Evolutionary conservation across 108 stramenopile genomes (phyloP).

Genomic region (Halocafeteria seosinensis): DNA sequence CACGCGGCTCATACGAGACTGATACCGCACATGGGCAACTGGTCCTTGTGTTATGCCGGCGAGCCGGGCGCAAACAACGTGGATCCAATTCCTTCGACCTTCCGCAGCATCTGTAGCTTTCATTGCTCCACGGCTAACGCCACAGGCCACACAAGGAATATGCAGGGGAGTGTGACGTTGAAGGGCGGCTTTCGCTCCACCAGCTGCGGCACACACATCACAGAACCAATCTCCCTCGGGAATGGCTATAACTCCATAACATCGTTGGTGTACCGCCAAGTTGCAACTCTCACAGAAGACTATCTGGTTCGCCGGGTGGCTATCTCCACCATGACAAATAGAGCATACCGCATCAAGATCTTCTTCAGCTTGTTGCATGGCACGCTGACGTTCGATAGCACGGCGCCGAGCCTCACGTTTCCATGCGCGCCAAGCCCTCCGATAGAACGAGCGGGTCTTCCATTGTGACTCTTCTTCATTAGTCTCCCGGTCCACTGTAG

Average conservation of each 20-base stretch:
- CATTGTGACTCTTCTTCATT: background rate
- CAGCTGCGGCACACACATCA: slow-evolving; percentile 1
- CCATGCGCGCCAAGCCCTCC: background rate
- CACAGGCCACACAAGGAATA: background rate
- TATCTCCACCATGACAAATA: background rate
- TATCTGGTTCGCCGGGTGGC: slow-evolving; percentile 5
- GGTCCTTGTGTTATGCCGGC: background rate
- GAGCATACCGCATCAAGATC: background rate
- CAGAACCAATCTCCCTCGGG: slow-evolving; percentile 23
- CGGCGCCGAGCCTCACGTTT: background rate
- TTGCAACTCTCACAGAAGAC: slow-evolving; percentile 15
- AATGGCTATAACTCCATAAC: slow-evolving; percentile 1
- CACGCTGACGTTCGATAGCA: background rate
- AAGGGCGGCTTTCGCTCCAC: background rate
- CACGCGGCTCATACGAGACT: background rate
- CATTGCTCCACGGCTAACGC: background rate
- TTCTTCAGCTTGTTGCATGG: background rate
- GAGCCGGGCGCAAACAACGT: background rate
- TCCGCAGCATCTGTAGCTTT: background rate
- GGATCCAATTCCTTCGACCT: too few relatives aligned
- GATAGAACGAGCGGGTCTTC: background rate
- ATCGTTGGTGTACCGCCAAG: slow-evolving; percentile 15
- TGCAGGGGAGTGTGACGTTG: background rate
- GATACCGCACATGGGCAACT: background rate
- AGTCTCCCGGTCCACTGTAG: background rate